phyloP scores from a whole-genome alignment of 2,329 filamentous ascomycete species.

The Seiridium unicorne region DNA sequence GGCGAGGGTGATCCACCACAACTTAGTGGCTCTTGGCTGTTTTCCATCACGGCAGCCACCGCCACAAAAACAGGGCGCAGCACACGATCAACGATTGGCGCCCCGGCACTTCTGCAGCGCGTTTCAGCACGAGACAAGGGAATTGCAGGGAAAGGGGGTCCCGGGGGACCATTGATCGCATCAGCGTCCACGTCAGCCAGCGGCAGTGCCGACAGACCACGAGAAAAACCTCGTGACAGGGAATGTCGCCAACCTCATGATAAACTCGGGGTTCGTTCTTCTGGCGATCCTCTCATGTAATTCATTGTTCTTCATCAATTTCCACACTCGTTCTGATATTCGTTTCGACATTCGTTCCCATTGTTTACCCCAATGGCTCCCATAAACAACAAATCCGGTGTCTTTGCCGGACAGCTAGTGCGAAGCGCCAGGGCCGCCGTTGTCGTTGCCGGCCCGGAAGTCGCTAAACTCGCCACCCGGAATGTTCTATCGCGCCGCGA shows the following conservation, averaged over 20 bases:
- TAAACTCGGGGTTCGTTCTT: no score
- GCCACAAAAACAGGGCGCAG: not conserved
- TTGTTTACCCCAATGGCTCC: conserved; percentile 20
- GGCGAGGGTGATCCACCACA: not conserved
- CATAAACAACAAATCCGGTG: conserved; percentile 16
- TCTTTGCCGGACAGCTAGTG: conserved; percentile 20
- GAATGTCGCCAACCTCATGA: no score
- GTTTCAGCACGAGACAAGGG: not conserved
- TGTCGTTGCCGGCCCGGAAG: conserved; percentile 22
- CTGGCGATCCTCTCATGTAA: no score
- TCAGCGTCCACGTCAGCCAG: conserved; percentile 7
- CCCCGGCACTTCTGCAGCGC: not conserved
- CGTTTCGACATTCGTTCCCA: not conserved
- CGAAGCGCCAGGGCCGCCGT: conserved; percentile 22
- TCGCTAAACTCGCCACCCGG: conserved; percentile 20
- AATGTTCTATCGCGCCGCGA: conserved; percentile 45
- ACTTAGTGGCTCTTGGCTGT: not conserved
- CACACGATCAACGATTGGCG: not conserved
- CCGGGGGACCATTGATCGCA: not conserved
- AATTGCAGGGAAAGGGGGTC: not conserved
- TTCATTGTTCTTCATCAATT: not conserved
- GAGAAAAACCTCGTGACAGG: no score
- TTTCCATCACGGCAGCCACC: not conserved
- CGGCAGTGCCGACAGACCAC: not conserved
- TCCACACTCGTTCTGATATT: not conserved